Percentiles rank a stretch among this genome's conserved stretches.
Conservation (phyloP, 805 yeast genomes). For the Saccharomyces paradoxus region DNA sequence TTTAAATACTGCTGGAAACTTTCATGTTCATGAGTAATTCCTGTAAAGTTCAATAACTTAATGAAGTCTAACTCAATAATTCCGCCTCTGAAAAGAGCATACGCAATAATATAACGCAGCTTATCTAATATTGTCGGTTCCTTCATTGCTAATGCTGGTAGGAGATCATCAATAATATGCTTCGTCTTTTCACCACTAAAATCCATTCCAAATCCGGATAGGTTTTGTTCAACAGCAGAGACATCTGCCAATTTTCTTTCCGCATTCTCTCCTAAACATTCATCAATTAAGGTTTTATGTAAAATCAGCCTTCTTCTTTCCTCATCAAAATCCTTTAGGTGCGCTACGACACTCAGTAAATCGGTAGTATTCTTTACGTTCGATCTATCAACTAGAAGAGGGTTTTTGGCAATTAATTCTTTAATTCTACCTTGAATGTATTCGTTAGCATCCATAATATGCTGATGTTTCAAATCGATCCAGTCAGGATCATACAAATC, state of each 20-base stretch:
- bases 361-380: slow-evolving; percentile 61
- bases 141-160: slow-evolving; percentile 44
- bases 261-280: slow-evolving; percentile 54
- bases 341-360: slow-evolving; percentile 66
- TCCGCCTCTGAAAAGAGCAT: slow-evolving; percentile 78
- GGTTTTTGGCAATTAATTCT: slow-evolving; percentile 63
- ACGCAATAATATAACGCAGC: slow-evolving; percentile 62
- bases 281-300: slow-evolving; percentile 56
- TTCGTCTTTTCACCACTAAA: slow-evolving; percentile 58
- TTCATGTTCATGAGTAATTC: slow-evolving; percentile 33
- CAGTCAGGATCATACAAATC: slow-evolving; percentile 59
- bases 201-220: slow-evolving; percentile 64
- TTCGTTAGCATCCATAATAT: slow-evolving; percentile 67
- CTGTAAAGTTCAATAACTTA: slow-evolving; percentile 56
- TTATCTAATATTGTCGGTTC: slow-evolving; percentile 55
- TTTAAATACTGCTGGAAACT: slow-evolving; percentile 38
- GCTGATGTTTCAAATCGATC: slow-evolving; percentile 62
- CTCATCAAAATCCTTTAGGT: slow-evolving; percentile 57
- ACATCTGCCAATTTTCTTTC: slow-evolving; percentile 54
- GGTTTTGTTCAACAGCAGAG: slow-evolving; percentile 79
- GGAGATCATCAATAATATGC: slow-evolving; percentile 52
- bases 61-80: slow-evolving; percentile 62
- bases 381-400: slow-evolving; percentile 61
- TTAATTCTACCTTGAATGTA: slow-evolving; percentile 48
- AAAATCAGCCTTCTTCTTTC: slow-evolving; percentile 53